phyloP scores from a whole-genome alignment of 345 rosid species.

The Pelargonium nanum region DNA sequence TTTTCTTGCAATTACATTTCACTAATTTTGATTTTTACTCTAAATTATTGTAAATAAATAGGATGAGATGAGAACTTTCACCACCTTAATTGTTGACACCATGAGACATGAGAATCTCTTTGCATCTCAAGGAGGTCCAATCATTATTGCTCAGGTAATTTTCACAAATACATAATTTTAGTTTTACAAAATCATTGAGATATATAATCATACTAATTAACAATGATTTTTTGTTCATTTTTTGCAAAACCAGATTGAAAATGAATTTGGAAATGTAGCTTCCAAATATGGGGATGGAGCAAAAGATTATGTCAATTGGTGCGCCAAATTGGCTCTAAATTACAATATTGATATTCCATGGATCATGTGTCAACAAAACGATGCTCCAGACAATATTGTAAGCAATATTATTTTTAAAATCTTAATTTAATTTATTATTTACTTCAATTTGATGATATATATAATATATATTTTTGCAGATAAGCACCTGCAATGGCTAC shows the following conservation, averaged over 20 bases:
- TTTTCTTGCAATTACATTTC: background rate
- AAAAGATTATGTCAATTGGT: conserved; percentile 29
- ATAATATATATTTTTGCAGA: conserved; percentile 4
- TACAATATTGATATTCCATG: conserved; percentile 27
- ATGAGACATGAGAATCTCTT: conserved; percentile 22
- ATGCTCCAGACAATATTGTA: conserved; percentile 32
- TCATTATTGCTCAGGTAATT: conserved; percentile 39
- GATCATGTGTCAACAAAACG: conserved; percentile 35
- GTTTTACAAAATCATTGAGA: background rate
- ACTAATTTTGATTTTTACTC: background rate
- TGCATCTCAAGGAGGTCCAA: conserved; percentile 42
- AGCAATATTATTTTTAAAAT: background rate
- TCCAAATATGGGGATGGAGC: conserved; percentile 19
- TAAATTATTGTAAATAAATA: background rate
- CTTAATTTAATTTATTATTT: background rate
- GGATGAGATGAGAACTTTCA: conserved; percentile 38
- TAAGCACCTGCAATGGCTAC: conserved; percentile 31
- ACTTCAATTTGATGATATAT: background rate
- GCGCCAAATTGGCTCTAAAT: conserved; percentile 22
- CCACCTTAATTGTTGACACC: conserved; percentile 23
- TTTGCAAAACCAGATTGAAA: conserved; percentile 25
- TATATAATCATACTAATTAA: background rate
- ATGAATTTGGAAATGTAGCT: conserved; percentile 31
- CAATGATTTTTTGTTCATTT: background rate
- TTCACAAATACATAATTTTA: no score